Percentiles rank a stretch among this genome's conserved stretches.
phyloP scores from a whole-genome alignment of 1,284 basidiomycete genomes.

The Naganishia liquefaciens region DNA sequence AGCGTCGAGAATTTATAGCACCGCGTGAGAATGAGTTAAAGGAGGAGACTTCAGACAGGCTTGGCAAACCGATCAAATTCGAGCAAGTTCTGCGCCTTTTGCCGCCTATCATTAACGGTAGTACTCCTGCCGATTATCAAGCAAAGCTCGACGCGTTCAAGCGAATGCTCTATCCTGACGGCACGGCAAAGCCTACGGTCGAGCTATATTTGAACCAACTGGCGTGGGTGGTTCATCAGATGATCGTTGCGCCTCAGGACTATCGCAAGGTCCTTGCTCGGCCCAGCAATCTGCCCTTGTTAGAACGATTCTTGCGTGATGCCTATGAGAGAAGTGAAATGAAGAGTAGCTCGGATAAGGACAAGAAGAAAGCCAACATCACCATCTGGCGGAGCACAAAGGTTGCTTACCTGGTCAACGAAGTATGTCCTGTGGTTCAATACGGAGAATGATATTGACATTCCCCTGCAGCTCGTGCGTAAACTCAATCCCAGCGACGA shows the following conservation, averaged over 20 bases:
- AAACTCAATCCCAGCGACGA: slow-evolving; percentile 9
- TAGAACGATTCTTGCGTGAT: slow-evolving; percentile 6
- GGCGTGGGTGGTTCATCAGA: slow-evolving; percentile 7
- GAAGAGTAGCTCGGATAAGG: neutral
- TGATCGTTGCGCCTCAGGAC: neutral
- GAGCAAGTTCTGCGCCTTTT: slow-evolving; percentile 8
- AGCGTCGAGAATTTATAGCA: slow-evolving; percentile 1
- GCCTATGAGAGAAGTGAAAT: neutral
- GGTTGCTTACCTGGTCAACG: slow-evolving; percentile 11
- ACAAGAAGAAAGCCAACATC: slow-evolving; percentile 7
- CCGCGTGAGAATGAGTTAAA: slow-evolving; percentile 7
- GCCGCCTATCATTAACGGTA: slow-evolving; percentile 1
- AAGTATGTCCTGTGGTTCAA: neutral
- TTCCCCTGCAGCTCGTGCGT: slow-evolving; percentile 3
- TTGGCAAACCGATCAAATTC: neutral
- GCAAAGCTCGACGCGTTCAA: neutral
- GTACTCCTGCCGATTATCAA: neutral
- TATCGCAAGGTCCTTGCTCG: slow-evolving; percentile 7
- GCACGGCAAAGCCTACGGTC: neutral
- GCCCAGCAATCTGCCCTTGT: neutral
- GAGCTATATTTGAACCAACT: slow-evolving; percentile 10
- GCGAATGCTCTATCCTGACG: slow-evolving; percentile 3
- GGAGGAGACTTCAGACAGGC: neutral
- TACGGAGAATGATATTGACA: neutral
- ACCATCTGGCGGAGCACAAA: slow-evolving; percentile 1